Conservation (phyloP, 2,329 filamentous ascomycete species). For the Diaporthe ilicicola region DNA sequence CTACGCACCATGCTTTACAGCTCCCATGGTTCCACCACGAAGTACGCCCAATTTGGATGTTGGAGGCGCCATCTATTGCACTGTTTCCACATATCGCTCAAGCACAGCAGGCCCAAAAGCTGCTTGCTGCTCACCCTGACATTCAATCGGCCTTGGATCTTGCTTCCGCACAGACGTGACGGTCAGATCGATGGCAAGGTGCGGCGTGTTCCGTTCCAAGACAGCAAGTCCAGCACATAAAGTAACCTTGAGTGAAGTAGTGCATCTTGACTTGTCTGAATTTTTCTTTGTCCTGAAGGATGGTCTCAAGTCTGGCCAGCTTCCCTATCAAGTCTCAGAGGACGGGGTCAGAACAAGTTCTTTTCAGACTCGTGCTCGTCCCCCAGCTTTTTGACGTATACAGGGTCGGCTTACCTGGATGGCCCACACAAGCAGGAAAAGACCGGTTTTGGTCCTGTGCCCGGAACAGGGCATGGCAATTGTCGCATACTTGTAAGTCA, state of each 20-base stretch:
- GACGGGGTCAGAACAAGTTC: neutral
- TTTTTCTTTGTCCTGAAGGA: neutral
- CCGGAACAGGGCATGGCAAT: neutral
- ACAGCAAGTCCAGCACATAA: constrained; percentile 5
- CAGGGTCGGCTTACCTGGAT: neutral
- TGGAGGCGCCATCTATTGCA: too few species aligned
- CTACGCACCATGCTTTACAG: neutral
- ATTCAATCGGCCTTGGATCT: neutral
- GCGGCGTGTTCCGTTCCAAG: neutral
- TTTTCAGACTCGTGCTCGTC: neutral
- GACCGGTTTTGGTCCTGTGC: too few species aligned
- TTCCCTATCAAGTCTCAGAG: neutral
- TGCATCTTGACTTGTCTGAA: neutral
- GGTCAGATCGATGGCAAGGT: neutral
- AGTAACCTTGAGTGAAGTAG: neutral
- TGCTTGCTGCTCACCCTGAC: neutral
- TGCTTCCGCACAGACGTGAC: neutral
- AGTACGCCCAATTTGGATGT: too few species aligned
- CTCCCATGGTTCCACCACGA: neutral
- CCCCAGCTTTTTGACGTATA: neutral
- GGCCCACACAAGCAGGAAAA: neutral
- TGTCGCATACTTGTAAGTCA: neutral
- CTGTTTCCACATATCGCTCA: neutral
- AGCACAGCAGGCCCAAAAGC: neutral
- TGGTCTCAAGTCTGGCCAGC: neutral